Evolutionary conservation across 352 stramenopile genomes (phyloP).

Genomic region (Globisporangium spiculum): DNA sequence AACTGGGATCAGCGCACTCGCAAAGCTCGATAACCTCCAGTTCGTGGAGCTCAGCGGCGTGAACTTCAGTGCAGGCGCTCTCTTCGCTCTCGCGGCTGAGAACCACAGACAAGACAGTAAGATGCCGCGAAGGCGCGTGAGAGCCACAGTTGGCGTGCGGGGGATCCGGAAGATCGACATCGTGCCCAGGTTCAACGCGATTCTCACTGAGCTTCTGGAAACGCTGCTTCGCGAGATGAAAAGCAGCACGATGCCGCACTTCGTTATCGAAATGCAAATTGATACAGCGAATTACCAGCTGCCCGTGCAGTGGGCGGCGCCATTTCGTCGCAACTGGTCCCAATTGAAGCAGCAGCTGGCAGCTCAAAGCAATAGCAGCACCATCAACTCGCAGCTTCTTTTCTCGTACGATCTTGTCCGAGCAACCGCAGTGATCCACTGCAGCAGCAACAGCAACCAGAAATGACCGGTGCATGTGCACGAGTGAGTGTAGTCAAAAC

Average conservation of each 20-base stretch:
- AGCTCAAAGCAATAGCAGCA: neutral
- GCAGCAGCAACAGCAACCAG: neutral
- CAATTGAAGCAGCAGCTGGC: slow-evolving; percentile 19
- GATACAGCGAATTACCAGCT: slow-evolving; percentile 25
- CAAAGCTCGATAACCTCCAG: slow-evolving; percentile 13
- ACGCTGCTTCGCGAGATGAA: neutral
- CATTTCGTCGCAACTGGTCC: slow-evolving; percentile 22
- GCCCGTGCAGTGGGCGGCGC: slow-evolving; percentile 16
- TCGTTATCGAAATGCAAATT: slow-evolving; percentile 21
- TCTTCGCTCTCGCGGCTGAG: slow-evolving; percentile 18
- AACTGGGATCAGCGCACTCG: slow-evolving; percentile 16
- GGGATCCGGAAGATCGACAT: slow-evolving; percentile 23
- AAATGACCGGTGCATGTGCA: neutral
- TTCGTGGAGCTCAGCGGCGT: slow-evolving; percentile 24
- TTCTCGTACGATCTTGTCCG: slow-evolving; percentile 27
- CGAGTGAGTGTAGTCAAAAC: neutral
- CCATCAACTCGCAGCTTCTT: neutral
- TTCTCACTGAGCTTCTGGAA: slow-evolving; percentile 13
- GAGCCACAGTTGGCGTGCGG: slow-evolving; percentile 22
- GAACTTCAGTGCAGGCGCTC: slow-evolving; percentile 13
- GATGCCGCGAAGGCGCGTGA: slow-evolving; percentile 15
- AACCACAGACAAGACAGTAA: neutral
- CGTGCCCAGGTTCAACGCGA: slow-evolving; percentile 19
- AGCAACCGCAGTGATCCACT: neutral
- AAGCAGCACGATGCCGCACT: slow-evolving; percentile 10